Evolutionary conservation across 371 early-diverging fungal genomes (phyloP), one percentile per base, ranked within the genome.

Genomic region (Encephalitozoon intestinalis): DNA sequence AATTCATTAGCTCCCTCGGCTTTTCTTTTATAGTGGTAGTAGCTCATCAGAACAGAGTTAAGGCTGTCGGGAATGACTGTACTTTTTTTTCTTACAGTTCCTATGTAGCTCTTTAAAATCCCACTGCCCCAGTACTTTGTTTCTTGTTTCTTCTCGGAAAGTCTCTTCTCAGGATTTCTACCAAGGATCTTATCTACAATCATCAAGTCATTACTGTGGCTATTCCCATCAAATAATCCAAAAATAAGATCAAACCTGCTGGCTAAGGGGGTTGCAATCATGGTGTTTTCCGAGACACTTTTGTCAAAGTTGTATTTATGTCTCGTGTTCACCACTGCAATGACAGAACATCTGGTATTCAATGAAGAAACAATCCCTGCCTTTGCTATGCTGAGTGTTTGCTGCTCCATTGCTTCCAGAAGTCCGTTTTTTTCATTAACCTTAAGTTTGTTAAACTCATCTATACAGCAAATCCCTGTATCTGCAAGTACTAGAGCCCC

Each of bases 391-490:
- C 80, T 79, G 11, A 85, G 58, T 40, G 83, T 85, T 64, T 85
- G 85, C 64, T 85, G 85, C 67, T 85, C 85, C 85, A 85, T 85
- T 18, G 82, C 80, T 66, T 85, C 85, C 23, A 85, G 65, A 9
- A 85, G 72, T 26, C 83, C 83, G 18, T 81, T 64, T 41, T 82
- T 83, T 39, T 85, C 85, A 73, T 78, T 80, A 39, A 80, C 66
- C 40, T 69, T 74, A 11, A 85, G 69, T 18, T 44, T 67, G 46
- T 72, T 95, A 87, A 97, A 97, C 85, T 96, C 98, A 86, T 99
- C 99, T 81, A 99, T 97, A 85, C 96, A 96, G 84, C 99, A 99
- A 2, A 99, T 86, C 73, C 98, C 98, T 70, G 92, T 92, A 83
- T 99, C 97, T 83, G 92, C 90, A 72, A 97, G 87, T 0, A 97